Evolutionary conservation across 345 rosid species (phyloP).

Genomic region (Eucalyptus cloeziana): DNA sequence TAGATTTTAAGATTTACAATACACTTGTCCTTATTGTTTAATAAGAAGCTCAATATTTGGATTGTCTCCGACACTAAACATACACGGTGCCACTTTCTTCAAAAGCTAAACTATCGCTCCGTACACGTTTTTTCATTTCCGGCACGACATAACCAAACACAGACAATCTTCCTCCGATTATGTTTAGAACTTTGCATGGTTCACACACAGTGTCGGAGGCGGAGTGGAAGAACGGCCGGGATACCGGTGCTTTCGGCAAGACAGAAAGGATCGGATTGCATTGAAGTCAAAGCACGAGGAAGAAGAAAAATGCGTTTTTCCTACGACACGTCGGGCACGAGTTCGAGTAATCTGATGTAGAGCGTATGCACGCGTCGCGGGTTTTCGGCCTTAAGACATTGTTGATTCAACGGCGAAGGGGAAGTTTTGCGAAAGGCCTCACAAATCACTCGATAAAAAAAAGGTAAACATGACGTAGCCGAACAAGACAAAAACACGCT

Average conservation of each 20-base stretch:
- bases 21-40: neutral
- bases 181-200: neutral
- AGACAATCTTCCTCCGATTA: neutral
- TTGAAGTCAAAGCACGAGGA: neutral
- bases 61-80: neutral
- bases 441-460: neutral
- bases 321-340: neutral
- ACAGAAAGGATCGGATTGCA: neutral
- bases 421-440: neutral
- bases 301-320: neutral
- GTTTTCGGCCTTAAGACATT: neutral
- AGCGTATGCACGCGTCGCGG: neutral
- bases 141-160: neutral
- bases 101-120: neutral
- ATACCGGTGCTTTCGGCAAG: neutral
- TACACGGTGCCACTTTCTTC: neutral
- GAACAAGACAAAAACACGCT: neutral
- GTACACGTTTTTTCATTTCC: neutral
- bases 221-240: neutral
- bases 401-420: neutral
- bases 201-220: neutral
- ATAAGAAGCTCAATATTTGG: neutral
- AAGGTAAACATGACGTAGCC: neutral
- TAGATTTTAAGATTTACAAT: fast-evolving
- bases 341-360: neutral